phyloP scores from a whole-genome alignment of 169 alveolate genomes.

The Plasmodium sp. region DNA sequence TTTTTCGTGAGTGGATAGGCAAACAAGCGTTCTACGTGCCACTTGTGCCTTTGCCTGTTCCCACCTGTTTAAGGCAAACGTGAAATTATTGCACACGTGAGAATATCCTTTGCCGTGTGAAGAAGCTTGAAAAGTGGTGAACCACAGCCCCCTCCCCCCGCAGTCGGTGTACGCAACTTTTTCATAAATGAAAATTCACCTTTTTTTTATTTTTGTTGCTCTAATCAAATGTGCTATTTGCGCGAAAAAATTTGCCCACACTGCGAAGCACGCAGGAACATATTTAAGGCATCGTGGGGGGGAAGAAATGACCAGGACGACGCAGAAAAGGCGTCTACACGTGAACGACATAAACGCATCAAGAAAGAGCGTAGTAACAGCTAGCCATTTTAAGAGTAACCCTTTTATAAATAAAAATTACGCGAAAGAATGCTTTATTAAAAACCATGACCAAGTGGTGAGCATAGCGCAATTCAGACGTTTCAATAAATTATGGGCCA shows the following conservation, averaged over 20 bases:
- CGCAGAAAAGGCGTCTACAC: neutral
- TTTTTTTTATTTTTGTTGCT: neutral
- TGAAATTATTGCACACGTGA: neutral
- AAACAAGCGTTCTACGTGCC: neutral
- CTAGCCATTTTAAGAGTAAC: slow-evolving; percentile 1
- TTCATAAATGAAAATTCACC: slow-evolving; percentile 22
- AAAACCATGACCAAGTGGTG: neutral
- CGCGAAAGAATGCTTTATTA: slow-evolving; percentile 14
- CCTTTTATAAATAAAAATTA: neutral
- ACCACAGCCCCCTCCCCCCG: neutral
- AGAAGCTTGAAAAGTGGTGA: neutral
- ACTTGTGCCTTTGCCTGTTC: neutral
- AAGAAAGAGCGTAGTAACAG: neutral
- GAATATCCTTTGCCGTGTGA: neutral
- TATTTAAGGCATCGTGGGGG: slow-evolving; percentile 20
- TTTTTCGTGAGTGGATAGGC: neutral
- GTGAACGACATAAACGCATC: neutral
- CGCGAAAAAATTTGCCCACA: neutral
- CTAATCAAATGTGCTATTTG: slow-evolving; percentile 33
- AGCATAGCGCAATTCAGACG: slow-evolving; percentile 8
- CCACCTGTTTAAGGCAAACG: neutral
- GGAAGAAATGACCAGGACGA: neutral
- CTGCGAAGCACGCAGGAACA: neutral
- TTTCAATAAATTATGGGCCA: slow-evolving; percentile 77
- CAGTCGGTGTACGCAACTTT: neutral